Base-by-base conservation (phyloP, 1,284 basidiomycete species). In the Peniophora sp. region DNA sequence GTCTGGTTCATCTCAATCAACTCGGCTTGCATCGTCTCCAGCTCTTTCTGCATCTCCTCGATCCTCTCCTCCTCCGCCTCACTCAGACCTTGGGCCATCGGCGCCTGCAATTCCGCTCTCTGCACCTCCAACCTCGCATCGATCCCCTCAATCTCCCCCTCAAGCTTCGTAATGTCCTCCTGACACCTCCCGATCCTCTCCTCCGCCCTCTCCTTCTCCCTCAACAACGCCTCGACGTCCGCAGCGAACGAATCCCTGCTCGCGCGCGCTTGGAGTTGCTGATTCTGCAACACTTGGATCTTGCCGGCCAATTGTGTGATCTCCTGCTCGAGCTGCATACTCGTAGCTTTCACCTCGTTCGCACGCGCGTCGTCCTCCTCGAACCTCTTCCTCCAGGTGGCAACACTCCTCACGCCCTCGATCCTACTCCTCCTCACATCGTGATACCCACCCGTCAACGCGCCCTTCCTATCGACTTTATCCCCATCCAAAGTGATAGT, bases 401-500 rank as follows among this genome's bases (percentile, higher is more conserved):
- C 82, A 44, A 95, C 83, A 44, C 73, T 76, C 59, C 86, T 87
- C 65, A 96, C 87, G 0, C 83, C 85, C 61, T 98, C 95, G 41
- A 99, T 83, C 10, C 96, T 83, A 3, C 92, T 96, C 39, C 91
- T 78, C 5, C 90, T 81, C 20, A 93, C 77, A 66, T 99, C 96
- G 66, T 98, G 92, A 69, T 90, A 99, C 2, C 97, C 97, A 58
- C 97, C 97, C 0, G 94, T 97, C 38, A 99, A 70, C 0, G 95
- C 85, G 59, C 97, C 97, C 65, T 96, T 97, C 51, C 95, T 83
- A 65, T 99, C 96, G 41, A 97, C 94, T 62, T 94, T 94, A 74
- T 99, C 97, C 50, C 97, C 97, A 57, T 97, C 95, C 41, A 97
- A 78, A 3, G 97, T 99, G 67, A 99, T 97, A 9, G 93, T 95